Base-by-base conservation (phyloP, 306 rosid species). In the Sindora glabra region DNA sequence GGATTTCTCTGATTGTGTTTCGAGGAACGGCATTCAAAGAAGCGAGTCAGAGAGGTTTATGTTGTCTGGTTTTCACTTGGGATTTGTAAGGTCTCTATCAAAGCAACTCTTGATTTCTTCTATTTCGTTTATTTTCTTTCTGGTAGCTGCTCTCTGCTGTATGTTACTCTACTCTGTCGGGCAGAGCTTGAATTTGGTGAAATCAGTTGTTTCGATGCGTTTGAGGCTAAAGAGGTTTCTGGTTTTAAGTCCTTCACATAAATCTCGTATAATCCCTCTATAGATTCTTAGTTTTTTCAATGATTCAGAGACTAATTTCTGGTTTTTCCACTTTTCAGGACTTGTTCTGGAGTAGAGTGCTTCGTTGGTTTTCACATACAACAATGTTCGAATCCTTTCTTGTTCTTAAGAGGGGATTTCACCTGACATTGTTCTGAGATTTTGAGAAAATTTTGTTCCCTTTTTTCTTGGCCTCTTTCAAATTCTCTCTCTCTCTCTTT, bases 41-140 rank as follows among this genome's bases (percentile, higher is more conserved):
- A 38, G 11, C 19, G 64, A 29, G 70, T 59, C 26, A 15, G 64
- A 47, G 65, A 72, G 81, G 69, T 88, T 85, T 88, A 91, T 91
- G 98, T 83, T 89, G 87, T 90, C 88, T 86, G 64, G 66, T 48
- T 84, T 82, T 79, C 74, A 56, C 62, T 70, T 78, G 86, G 77
- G 46, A 62, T 53, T 78, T 53, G 69, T 77, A 77, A 82, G 91
- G 75, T 87, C 89, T 89, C 81, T 36, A 65, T 73, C 54, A n/a
- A n/a, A n/a, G 76, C 56, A 77, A 85, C 83, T 80, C 87, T 81
- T 74, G 71, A 65, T 74, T 74, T 38, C 68, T 11, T 53, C 57
- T 54, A 10, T 27, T 21, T 38, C 63, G 8, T 15, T 29, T 21
- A 25, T 53, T 2, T 9, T 34, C 24, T 47, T 34, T 22, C 14